Evolutionary conservation across 768 basidiomycete species (phyloP).

Genomic region (Mycena maculata): DNA sequence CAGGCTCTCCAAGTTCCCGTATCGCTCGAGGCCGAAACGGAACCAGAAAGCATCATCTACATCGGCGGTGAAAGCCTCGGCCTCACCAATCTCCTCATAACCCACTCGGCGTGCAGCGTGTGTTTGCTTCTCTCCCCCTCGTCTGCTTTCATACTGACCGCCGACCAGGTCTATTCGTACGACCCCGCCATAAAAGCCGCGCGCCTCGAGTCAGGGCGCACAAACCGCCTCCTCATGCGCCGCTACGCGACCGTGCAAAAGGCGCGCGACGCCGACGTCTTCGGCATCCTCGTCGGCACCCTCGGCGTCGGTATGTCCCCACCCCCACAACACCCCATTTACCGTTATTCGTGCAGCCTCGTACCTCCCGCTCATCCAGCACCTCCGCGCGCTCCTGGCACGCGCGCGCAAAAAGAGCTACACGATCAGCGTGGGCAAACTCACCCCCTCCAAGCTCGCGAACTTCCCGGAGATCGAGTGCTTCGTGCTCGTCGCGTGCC

Average conservation of each 20-base stretch:
- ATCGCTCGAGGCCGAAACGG: slow-evolving; percentile 12
- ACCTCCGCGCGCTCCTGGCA: slow-evolving; percentile 78
- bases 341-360: slow-evolving; percentile 62
- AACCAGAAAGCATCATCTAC: slow-evolving; percentile 53
- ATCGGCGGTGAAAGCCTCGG: slow-evolving; percentile 85
- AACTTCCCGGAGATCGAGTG: slow-evolving; percentile 98
- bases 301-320: slow-evolving; percentile 80
- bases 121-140: slow-evolving; percentile 32
- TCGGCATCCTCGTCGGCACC: slow-evolving; percentile 95
- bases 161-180: slow-evolving; percentile 85
- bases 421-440: slow-evolving; percentile 94
- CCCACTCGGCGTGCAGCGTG: slow-evolving; percentile 75
- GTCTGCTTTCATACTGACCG: not conserved
- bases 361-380: slow-evolving; percentile 86
- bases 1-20: slow-evolving; percentile 44
- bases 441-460: slow-evolving; percentile 93
- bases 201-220: slow-evolving; percentile 70
- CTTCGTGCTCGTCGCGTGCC: slow-evolving; percentile 94
- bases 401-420: slow-evolving; percentile 88
- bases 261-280: slow-evolving; percentile 92
- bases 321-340: not conserved
- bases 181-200: slow-evolving; percentile 64
- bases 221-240: slow-evolving; percentile 89
- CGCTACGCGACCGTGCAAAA: slow-evolving; percentile 89
- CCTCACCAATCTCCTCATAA: slow-evolving; percentile 89